A percentile compares a stretch with the other conserved stretches of the same genome.
These are phyloP conservation scores for Vaccinium darrowii DNA, from an alignment of 148 eudicot genomes.

Conservation along the genomic window DNA sequence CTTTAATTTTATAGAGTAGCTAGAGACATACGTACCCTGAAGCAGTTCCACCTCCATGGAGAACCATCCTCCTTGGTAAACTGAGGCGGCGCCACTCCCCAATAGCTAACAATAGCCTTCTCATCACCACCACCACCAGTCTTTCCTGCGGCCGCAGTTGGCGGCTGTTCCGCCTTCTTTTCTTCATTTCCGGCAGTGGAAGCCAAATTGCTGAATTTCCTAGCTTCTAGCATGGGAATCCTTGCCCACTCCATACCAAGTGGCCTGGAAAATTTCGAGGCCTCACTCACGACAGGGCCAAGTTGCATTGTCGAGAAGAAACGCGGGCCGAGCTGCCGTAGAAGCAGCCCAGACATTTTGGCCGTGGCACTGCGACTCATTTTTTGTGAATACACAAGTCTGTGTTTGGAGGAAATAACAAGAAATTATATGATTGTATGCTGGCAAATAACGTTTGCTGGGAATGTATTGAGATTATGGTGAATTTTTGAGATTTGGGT, in stretches of 20 bases:
- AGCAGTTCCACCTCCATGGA: constrained; percentile 25
- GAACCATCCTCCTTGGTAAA: constrained; percentile 29
- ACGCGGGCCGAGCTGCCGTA: constrained; percentile 10
- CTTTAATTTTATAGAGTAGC: not conserved
- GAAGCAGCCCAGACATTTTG: constrained; percentile 16
- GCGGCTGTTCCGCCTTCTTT: constrained; percentile 13
- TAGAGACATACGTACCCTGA: constrained; percentile 16
- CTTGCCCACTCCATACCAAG: constrained; percentile 8
- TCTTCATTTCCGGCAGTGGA: constrained; percentile 27
- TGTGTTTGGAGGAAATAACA: not conserved
- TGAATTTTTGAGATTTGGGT: not conserved
- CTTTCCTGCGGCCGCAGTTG: not conserved
- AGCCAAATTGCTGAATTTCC: constrained; percentile 19
- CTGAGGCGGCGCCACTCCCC: constrained; percentile 43
- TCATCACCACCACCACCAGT: not conserved
- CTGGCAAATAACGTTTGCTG: not conserved
- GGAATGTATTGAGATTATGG: not conserved
- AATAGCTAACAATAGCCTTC: constrained; percentile 38
- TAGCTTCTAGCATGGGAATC: constrained; percentile 10
- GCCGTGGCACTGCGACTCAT: constrained; percentile 15
- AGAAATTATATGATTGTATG: not conserved
- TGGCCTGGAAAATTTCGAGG: not conserved
- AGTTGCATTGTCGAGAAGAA: not conserved
- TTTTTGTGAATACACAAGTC: not conserved
- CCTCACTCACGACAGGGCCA: not conserved